Evolutionary conservation across 192 early-diverging fungal genomes (phyloP), one percentile per base, ranked within the genome.

Genomic region (Coemansia sp.): DNA sequence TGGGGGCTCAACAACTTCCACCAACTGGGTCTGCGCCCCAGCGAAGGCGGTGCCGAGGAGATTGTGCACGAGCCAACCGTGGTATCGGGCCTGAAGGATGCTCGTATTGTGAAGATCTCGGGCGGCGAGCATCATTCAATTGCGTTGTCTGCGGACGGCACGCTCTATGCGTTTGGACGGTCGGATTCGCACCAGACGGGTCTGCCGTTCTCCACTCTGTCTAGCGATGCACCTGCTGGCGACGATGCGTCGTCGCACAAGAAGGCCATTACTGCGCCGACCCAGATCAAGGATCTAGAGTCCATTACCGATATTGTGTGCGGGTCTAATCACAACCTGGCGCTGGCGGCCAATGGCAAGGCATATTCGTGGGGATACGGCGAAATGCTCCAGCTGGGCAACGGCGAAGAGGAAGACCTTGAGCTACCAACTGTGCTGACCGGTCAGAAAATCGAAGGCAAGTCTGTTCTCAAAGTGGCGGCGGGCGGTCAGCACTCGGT

Each of bases 1-100:
- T 94, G 92, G 87, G 96, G 96, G 15, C 81, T 95, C 53, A 98
- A 98, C 73, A 94, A 94, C 61, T 91, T 89, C 68, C 86, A 86
- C 48, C 96, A 98, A 77, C 88, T 93, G 60, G 94, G 94, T 2
- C 66, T 89, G 32, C 76, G 81, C 1, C 54, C 66, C 17, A 60
- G 37, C 12, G 76, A 84, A 60, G 79, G 69, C 17, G 68, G 70
- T 22, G 60, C 67, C 17, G 76, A 81, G 2, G 79, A 77, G 65
- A 56, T 80, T 32, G 74, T 90, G 23, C 72, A 86, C 3, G 72
- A 79, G 39, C 89, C 90, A 4, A 76, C 84, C 7, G 62, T 54
- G 1, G 80, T 96, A 12, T 69, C 85, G 5, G 80, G 83, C 0
- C 74, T 88, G 6, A 51, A 76, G 4, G 75, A 66, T 29, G 56